Percentiles rank a stretch among this genome's conserved stretches.
These are phyloP conservation scores for Centrapalus pauciflorus DNA, from an alignment of 129 eudicot genomes.

Conservation along the genomic window DNA sequence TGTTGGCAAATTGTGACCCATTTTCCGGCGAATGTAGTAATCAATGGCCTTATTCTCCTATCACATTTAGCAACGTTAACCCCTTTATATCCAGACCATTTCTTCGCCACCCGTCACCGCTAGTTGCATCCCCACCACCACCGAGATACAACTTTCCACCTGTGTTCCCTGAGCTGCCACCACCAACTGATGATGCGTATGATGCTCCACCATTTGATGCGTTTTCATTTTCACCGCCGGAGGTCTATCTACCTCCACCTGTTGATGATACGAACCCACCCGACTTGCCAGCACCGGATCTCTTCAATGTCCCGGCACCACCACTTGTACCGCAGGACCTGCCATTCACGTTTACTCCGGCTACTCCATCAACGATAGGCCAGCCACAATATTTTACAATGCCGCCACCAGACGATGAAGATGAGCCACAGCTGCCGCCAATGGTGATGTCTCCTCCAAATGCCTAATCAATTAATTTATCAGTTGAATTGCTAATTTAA, in stretches of 20 bases:
- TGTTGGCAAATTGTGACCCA: conserved; percentile 36
- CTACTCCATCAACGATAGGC: no score
- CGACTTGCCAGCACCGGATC: neutral
- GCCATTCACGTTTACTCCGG: no score
- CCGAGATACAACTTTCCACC: conserved; percentile 19
- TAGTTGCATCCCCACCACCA: conserved; percentile 34
- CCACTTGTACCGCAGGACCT: conserved; percentile 41
- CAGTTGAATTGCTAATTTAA: neutral
- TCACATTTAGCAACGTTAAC: conserved; percentile 15
- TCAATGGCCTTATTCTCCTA: conserved; percentile 52
- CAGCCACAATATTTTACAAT: neutral
- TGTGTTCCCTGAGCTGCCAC: conserved; percentile 15
- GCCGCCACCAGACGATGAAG: neutral
- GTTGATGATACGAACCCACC: conserved; percentile 8
- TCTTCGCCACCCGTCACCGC: conserved; percentile 22
- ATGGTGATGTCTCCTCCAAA: conserved; percentile 3
- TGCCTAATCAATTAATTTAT: neutral
- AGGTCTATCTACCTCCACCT: conserved; percentile 8
- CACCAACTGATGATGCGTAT: neutral
- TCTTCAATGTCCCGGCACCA: conserved; percentile 21
- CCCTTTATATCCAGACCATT: conserved; percentile 24
- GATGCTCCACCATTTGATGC: neutral
- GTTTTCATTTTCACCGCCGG: neutral
- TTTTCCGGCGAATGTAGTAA: conserved; percentile 40
- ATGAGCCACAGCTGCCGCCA: neutral